A percentile compares a stretch with the other conserved stretches of the same genome.
phyloP scores from a whole-genome alignment of 768 basidiomycete genomes.

The Boletus coccyginus region DNA sequence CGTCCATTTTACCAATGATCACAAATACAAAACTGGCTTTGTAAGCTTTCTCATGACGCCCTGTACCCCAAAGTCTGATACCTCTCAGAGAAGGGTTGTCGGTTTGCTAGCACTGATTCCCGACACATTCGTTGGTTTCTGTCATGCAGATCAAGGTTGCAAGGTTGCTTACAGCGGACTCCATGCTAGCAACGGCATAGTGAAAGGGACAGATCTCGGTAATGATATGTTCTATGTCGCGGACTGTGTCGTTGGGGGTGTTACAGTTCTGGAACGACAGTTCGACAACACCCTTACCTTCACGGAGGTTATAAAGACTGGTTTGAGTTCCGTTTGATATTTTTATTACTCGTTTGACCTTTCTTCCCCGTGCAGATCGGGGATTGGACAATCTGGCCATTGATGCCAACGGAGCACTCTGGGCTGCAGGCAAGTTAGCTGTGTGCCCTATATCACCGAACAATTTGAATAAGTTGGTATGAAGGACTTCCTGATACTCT shows the following conservation, averaged over 20 bases:
- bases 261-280: conserved; percentile 57
- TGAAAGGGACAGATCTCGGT: conserved; percentile 33
- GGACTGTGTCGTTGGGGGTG: conserved; percentile 40
- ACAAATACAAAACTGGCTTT: conserved; percentile 49
- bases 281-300: conserved; percentile 56
- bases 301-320: conserved; percentile 51
- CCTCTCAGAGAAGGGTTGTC: conserved; percentile 18
- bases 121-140: conserved; percentile 59
- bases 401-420: conserved; percentile 57
- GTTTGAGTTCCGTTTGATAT: conserved; percentile 32
- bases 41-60: conserved; percentile 35
- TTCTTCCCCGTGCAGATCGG: conserved; percentile 36
- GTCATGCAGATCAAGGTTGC: conserved; percentile 58
- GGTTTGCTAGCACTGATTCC: conserved; percentile 32
- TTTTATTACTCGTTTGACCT: conserved; percentile 1
- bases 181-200: conserved; percentile 60
- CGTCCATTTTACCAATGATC: conserved; percentile 72
- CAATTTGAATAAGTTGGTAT: not conserved
- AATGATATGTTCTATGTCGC: conserved; percentile 69
- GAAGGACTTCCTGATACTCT: conserved; percentile 45
- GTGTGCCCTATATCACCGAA: not conserved
- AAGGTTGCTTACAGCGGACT: conserved; percentile 54
- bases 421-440: conserved; percentile 52
- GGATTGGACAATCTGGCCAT: conserved; percentile 60
- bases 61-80: not conserved